phyloP scores from a whole-genome alignment of 495 filamentous ascomycete species.

The Bathelium albidoporum region DNA sequence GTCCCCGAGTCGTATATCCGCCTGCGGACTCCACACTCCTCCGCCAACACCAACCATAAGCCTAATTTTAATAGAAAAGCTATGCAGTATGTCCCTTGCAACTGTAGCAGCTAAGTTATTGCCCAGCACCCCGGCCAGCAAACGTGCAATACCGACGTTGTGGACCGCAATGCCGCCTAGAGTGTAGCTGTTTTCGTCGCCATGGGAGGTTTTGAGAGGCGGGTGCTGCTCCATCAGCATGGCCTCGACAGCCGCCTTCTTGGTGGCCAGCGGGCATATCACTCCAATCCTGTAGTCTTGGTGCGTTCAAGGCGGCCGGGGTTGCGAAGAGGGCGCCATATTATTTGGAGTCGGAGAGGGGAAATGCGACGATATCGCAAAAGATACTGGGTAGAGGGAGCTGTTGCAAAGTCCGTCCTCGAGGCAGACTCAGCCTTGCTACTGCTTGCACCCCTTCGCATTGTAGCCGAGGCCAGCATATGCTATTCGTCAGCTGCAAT shows the following conservation, averaged over 20 bases:
- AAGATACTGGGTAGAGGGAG: not conserved
- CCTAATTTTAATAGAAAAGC: slow-evolving; percentile 31
- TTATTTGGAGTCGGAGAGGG: not conserved
- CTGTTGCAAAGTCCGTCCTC: too few species aligned
- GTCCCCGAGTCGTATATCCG: slow-evolving; percentile 21
- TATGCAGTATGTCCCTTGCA: slow-evolving; percentile 24
- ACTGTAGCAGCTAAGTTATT: slow-evolving; percentile 25
- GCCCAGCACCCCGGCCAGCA: slow-evolving; percentile 31
- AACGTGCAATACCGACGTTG: slow-evolving; percentile 38
- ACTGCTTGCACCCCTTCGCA: too few species aligned
- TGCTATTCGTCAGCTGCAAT: too few species aligned
- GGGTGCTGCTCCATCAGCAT: slow-evolving; percentile 41
- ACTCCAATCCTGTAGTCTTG: slow-evolving; percentile 38
- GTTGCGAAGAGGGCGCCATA: not conserved
- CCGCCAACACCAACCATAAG: slow-evolving; percentile 31
- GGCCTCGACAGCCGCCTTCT: slow-evolving; percentile 35
- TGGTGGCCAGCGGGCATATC: slow-evolving; percentile 38
- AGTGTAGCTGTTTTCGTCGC: slow-evolving; percentile 30
- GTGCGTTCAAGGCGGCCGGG: not conserved
- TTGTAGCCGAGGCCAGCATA: too few species aligned
- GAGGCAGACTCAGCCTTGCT: too few species aligned
- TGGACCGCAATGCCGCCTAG: slow-evolving; percentile 31
- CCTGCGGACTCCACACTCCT: slow-evolving; percentile 24
- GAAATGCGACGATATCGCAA: not conserved
- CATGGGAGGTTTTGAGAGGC: slow-evolving; percentile 9